A percentile compares a stretch with the other conserved stretches of the same genome.
phyloP scores from a whole-genome alignment of 768 basidiomycete genomes.

The Termitomyces bulborhizus region DNA sequence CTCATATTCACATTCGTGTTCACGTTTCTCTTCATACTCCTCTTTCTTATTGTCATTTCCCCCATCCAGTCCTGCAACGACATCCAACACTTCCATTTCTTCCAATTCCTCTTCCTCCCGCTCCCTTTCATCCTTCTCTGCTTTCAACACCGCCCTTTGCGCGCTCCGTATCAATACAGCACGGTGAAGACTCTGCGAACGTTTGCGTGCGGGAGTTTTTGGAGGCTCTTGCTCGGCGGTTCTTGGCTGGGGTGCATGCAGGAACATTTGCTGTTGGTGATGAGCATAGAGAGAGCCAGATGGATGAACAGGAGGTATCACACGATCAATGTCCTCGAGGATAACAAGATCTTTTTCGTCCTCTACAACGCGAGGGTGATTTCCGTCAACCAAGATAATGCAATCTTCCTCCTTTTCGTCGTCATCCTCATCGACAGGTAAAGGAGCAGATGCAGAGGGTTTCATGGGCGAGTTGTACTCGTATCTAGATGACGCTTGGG shows the following conservation, averaged over 20 bases:
- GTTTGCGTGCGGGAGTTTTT: slow-evolving; percentile 28
- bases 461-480: slow-evolving; percentile 4
- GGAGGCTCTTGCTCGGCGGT: slow-evolving; percentile 18
- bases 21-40: slow-evolving; percentile 14
- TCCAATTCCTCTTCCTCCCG: slow-evolving; percentile 42
- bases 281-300: slow-evolving; percentile 9
- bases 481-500: neutral
- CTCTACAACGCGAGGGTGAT: slow-evolving; percentile 61
- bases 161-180: slow-evolving; percentile 68
- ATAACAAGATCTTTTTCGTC: slow-evolving; percentile 69
- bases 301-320: slow-evolving; percentile 2
- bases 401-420: slow-evolving; percentile 35
- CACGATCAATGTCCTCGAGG: slow-evolving; percentile 54
- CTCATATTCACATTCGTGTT: slow-evolving; percentile 19
- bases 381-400: slow-evolving; percentile 58
- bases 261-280: slow-evolving; percentile 1
- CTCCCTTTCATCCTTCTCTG: slow-evolving; percentile 36
- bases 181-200: slow-evolving; percentile 47
- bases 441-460: neutral
- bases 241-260: slow-evolving; percentile 12
- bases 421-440: slow-evolving; percentile 13
- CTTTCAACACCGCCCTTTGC: slow-evolving; percentile 49
- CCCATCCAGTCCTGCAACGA: slow-evolving; percentile 27
- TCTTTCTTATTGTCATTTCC: slow-evolving; percentile 14
- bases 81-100: slow-evolving; percentile 43